phyloP scores from a whole-genome alignment of 495 filamentous ascomycete species.

The Neurospora sp. region DNA sequence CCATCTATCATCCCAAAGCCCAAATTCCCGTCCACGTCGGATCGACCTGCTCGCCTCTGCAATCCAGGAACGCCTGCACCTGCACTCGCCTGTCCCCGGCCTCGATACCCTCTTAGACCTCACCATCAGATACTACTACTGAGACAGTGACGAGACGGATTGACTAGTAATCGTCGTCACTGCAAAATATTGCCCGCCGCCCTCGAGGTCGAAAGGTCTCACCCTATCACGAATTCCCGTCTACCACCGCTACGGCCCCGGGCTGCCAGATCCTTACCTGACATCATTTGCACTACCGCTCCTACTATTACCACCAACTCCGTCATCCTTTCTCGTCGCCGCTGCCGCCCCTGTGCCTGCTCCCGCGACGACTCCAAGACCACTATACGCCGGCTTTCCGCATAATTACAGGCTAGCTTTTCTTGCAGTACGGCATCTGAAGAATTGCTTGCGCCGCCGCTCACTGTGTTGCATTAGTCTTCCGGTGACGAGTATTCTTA shows the following conservation, averaged over 20 bases:
- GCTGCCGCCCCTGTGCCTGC: not conserved
- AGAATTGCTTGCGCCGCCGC: not conserved
- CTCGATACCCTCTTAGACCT: not conserved
- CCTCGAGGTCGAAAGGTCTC: not conserved
- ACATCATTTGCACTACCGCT: not conserved
- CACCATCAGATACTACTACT: not conserved
- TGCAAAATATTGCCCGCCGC: not conserved
- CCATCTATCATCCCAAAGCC: not conserved
- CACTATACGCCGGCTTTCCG: not conserved
- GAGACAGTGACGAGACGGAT: not conserved
- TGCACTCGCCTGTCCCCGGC: not conserved
- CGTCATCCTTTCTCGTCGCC: not conserved
- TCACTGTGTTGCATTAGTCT: not conserved
- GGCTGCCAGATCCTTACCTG: not conserved
- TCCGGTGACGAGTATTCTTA: slow-evolving; percentile 3
- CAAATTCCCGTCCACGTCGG: not conserved
- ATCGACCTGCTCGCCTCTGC: not conserved
- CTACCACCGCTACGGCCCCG: not conserved
- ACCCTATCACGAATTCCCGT: not conserved
- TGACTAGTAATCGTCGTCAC: not conserved
- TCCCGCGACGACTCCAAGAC: not conserved
- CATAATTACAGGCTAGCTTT: not conserved
- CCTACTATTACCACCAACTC: not conserved
- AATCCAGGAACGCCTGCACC: not conserved
- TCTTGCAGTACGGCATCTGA: not conserved